Conservation (phyloP, 1,284 basidiomycete genomes). For the Tremellales sp. region DNA sequence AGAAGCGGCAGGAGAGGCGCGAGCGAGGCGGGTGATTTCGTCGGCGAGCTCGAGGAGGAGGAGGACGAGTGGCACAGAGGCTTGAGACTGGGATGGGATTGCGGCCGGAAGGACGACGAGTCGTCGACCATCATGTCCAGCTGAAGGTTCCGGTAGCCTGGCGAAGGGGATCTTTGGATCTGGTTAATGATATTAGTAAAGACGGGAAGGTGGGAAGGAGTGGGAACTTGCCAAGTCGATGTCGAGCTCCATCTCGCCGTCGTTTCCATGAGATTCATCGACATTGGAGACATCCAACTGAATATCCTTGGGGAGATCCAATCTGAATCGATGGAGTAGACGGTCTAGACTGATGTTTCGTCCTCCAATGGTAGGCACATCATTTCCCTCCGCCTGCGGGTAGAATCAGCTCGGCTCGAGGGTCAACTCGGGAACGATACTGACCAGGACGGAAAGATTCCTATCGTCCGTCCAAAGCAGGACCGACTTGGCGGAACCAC, state of each 20-base stretch:
- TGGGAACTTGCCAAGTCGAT: neutral
- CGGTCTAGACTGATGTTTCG: conserved; percentile 3
- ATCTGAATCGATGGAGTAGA: conserved; percentile 6
- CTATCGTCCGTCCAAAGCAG: conserved; percentile 30
- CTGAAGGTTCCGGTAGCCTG: too few relatives aligned
- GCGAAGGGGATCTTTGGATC: too few relatives aligned
- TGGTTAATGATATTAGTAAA: too few relatives aligned
- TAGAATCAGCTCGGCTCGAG: neutral
- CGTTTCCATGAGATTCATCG: neutral
- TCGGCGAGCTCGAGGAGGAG: too few relatives aligned
- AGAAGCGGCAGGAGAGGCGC: too few relatives aligned
- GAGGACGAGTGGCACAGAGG: too few relatives aligned
- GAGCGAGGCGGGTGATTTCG: too few relatives aligned
- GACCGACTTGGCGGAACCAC: conserved; percentile 11
- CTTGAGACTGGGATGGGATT: too few relatives aligned
- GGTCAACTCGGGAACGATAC: neutral
- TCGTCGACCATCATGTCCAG: too few relatives aligned
- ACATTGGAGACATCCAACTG: neutral
- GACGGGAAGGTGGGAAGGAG: too few relatives aligned
- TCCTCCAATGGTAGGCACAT: conserved; percentile 17
- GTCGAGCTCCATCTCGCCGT: neutral
- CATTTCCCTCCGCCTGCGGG: conserved; percentile 16
- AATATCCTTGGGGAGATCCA: conserved; percentile 6
- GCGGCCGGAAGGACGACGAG: too few relatives aligned
- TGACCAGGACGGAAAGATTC: conserved; percentile 25